Percentiles rank a stretch among this genome's conserved stretches.
phyloP scores from a whole-genome alignment of 495 filamentous ascomycete genomes.

The Aspergillus sclerotiicarbonarius region DNA sequence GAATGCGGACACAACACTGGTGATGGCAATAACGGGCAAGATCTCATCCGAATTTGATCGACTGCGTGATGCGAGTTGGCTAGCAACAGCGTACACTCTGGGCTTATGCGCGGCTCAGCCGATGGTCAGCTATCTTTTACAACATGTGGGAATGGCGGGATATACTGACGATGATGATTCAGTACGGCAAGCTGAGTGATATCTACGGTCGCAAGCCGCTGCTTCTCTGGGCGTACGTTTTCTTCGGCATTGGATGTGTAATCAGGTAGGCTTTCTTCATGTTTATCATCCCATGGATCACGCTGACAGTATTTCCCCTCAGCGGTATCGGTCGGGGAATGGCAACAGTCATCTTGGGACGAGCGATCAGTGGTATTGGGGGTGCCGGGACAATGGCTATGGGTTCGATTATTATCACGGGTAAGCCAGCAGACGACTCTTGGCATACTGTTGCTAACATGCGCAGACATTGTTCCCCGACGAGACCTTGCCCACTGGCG shows the following conservation, averaged over 20 bases:
- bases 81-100: constrained; percentile 63
- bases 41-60: constrained; percentile 68
- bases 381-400: constrained; percentile 57
- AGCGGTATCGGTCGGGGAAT: constrained; percentile 53
- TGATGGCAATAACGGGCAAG: constrained; percentile 59
- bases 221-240: constrained; percentile 38
- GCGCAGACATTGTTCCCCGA: constrained; percentile 58
- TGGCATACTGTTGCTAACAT: not conserved
- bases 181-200: constrained; percentile 48
- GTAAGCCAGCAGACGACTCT: constrained; percentile 23
- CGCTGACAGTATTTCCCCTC: not conserved
- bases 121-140: constrained; percentile 31
- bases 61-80: constrained; percentile 59
- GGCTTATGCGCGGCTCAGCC: constrained; percentile 60
- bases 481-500: constrained; percentile 67
- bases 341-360: constrained; percentile 54
- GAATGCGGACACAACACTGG: constrained; percentile 59
- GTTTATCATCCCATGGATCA: no score
- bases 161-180: not conserved
- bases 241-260: constrained; percentile 44
- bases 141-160: not conserved
- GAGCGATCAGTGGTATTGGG: constrained; percentile 58
- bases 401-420: constrained; percentile 60
- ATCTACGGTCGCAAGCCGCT: constrained; percentile 47
- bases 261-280: constrained; percentile 27